Evolutionary conservation across 2,329 filamentous ascomycete genomes (phyloP).

Genomic region (Moelleriella libera): DNA sequence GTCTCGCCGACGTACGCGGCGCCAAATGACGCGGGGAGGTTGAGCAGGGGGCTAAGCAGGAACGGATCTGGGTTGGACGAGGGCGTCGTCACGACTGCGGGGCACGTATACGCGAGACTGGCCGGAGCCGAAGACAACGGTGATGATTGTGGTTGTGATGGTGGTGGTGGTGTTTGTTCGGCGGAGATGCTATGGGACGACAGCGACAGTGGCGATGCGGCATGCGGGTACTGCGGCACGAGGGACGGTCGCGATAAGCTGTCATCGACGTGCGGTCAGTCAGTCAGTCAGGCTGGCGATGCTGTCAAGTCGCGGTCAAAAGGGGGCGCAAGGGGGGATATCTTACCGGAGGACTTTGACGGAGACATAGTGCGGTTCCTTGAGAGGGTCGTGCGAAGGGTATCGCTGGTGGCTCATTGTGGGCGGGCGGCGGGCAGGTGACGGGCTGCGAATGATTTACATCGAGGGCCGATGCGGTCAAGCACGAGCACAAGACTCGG

Average conservation of each 20-base stretch:
- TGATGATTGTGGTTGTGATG: conserved; percentile 14
- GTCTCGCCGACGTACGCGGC: conserved; percentile 92
- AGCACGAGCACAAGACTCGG: no score
- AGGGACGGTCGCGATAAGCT: conserved; percentile 75
- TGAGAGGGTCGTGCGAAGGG: conserved; percentile 41
- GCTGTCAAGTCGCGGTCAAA: neutral
- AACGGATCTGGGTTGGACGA: conserved; percentile 38
- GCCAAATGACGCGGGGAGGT: conserved; percentile 80
- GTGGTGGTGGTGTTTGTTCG: no score
- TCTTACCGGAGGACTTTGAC: conserved; percentile 58
- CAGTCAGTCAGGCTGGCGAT: neutral
- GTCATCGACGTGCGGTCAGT: neutral
- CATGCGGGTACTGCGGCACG: conserved; percentile 54
- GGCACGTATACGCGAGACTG: conserved; percentile 54
- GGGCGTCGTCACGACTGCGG: conserved; percentile 7
- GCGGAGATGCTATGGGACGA: neutral
- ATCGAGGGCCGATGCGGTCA: no score
- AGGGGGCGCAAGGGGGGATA: neutral
- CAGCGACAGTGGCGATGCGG: conserved; percentile 14
- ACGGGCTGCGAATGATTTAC: neutral
- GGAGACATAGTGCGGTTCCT: conserved; percentile 67
- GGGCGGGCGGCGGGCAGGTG: neutral
- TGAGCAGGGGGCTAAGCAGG: conserved; percentile 52
- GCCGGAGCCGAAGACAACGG: conserved; percentile 27
- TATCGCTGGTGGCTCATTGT: conserved; percentile 45